These are phyloP conservation scores for Neofusicoccum parvum DNA, from an alignment of 2,329 filamentous ascomycete genomes.

Conservation along the genomic window DNA sequence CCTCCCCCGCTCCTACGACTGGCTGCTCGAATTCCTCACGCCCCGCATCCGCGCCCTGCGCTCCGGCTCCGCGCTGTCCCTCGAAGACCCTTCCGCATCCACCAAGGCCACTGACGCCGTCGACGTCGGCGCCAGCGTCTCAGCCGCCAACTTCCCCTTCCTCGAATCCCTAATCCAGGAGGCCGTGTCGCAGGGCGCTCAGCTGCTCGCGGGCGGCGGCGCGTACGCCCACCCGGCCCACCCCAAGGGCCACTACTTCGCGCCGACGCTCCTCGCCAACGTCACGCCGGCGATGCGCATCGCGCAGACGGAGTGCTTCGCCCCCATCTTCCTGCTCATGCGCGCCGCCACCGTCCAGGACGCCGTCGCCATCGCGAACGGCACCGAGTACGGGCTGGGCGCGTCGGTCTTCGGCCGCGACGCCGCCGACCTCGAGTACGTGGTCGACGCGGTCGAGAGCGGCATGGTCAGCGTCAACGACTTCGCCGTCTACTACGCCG, in stretches of 20 bases:
- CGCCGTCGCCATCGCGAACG: slow-evolving; percentile 79
- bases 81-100: slow-evolving; percentile 26
- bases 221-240: slow-evolving; percentile 71
- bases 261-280: slow-evolving; percentile 86
- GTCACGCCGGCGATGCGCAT: slow-evolving; percentile 85
- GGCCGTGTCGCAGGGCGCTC: slow-evolving; percentile 77
- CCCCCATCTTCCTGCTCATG: slow-evolving; percentile 86
- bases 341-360: slow-evolving; percentile 66
- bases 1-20: slow-evolving; percentile 73
- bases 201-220: slow-evolving; percentile 77
- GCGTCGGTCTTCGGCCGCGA: slow-evolving; percentile 80
- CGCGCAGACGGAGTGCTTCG: slow-evolving; percentile 89
- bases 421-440: slow-evolving; percentile 61
- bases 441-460: slow-evolving; percentile 70
- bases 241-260: slow-evolving; percentile 85
- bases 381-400: slow-evolving; percentile 81
- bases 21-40: slow-evolving; percentile 69
- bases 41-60: slow-evolving; percentile 75
- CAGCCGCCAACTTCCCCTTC: slow-evolving; percentile 70
- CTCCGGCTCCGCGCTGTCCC: slow-evolving; percentile 66
- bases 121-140: slow-evolving; percentile 91
- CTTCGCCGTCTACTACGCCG: slow-evolving; percentile 90
- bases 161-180: slow-evolving; percentile 77
- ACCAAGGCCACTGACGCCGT: slow-evolving; percentile 46
- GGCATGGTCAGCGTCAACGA: slow-evolving; percentile 97